Evolutionary conservation across 768 basidiomycete genomes (phyloP).

Genomic region (Leccinum aurantiacum): DNA sequence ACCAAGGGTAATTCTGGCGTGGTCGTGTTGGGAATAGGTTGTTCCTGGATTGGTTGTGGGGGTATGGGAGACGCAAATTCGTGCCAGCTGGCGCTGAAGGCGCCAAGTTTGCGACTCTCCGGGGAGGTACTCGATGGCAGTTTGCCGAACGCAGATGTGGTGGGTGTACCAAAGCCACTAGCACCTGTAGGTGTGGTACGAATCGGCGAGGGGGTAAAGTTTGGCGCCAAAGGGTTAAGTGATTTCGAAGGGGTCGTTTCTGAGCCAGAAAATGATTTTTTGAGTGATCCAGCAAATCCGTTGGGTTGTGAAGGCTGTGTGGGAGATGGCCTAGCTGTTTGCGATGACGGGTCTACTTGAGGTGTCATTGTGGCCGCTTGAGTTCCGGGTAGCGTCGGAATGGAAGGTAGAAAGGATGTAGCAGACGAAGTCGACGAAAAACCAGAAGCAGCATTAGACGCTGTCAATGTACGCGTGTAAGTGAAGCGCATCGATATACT

Average conservation of each 20-base stretch:
- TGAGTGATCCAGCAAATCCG: neutral
- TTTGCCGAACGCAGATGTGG: neutral
- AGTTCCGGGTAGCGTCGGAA: neutral
- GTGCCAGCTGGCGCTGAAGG: neutral
- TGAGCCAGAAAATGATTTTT: constrained; percentile 1
- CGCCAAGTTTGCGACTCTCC: neutral
- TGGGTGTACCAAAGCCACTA: neutral
- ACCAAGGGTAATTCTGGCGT: constrained; percentile 5
- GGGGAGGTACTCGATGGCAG: neutral
- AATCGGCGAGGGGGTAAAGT: constrained; percentile 13
- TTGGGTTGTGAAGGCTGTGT: constrained; percentile 3
- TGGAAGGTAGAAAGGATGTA: constrained; percentile 3
- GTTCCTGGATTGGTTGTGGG: neutral
- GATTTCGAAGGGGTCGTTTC: constrained; percentile 9
- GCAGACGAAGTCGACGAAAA: neutral
- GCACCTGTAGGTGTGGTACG: neutral
- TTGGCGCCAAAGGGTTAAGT: constrained; percentile 23
- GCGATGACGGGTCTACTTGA: constrained; percentile 1
- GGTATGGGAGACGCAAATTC: neutral
- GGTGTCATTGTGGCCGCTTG: neutral
- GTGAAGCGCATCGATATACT: neutral
- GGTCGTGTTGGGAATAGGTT: neutral
- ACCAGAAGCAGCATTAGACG: neutral
- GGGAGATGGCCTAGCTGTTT: neutral
- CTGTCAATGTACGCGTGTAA: constrained; percentile 1